Base-by-base conservation (phyloP, 768 basidiomycete genomes). In the Astraeus odoratus region DNA sequence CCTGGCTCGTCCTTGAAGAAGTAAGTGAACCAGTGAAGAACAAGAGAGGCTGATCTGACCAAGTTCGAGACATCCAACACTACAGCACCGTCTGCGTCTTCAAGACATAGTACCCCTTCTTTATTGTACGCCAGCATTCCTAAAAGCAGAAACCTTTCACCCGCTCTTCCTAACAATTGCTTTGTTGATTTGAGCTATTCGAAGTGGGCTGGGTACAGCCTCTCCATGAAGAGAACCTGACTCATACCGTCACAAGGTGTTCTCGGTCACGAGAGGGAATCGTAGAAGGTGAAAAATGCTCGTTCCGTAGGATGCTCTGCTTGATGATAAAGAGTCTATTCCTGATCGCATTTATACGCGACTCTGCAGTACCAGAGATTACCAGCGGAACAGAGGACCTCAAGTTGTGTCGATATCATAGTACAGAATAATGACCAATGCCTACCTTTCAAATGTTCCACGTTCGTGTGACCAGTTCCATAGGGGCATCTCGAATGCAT, bases 271-370 rank as follows among this genome's bases (percentile, higher is more conserved):
- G 78, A 13, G 91, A 93, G 33, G 92, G 88, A 30, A 98, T 66
- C 0, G 92, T 93, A 5, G 95, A 95, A 3, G 96, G 94, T 2
- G 91, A 91, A 66, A 99, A 99, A 63, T 98, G 93, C 60, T 99
- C 96, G 57, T 97, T 98, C 31, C 96, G 75, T 30, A 97, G 69
- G 23, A 98, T 80, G 56, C 89, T 86, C 67, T 98, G 95, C 60
- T 83, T 87, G 55, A 98, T 91, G 41, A 98, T 81, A 59, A 89
- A 80, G 51, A 95, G 73, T 40, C 95, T 71, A 61, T 98, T 88
- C 26, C 95, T 78, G 22, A 89, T 70, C 36, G 89, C 85, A 23
- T 73, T 67, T 27, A 92, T 79, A 50, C 91, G 77, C 7, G 88
- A 86, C 24, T 91, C 83, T 19, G 95, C 79, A 20, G 89, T 77